A percentile compares a stretch with the other conserved stretches of the same genome.
Evolutionary conservation across 768 basidiomycete species (phyloP).

Genomic region (Strobilomyces confusus): DNA sequence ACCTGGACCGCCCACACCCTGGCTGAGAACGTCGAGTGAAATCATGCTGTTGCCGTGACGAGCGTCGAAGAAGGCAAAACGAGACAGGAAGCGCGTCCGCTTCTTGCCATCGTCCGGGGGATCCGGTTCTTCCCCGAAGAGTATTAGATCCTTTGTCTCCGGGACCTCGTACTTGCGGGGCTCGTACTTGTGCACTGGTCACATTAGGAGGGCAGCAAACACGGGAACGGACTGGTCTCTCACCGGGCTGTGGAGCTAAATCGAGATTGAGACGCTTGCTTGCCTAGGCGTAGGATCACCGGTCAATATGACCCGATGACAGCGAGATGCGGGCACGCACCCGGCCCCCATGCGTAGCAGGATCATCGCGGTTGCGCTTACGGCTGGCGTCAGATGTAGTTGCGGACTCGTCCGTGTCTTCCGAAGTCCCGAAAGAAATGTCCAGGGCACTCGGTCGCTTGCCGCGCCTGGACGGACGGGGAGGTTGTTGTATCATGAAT

Average conservation of each 20-base stretch:
- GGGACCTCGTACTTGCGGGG: slow-evolving; percentile 28
- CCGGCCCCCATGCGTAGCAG: slow-evolving; percentile 2
- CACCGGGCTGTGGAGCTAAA: slow-evolving; percentile 12
- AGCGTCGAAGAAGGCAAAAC: slow-evolving; percentile 62
- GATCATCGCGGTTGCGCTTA: slow-evolving; percentile 22
- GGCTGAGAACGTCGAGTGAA: slow-evolving; percentile 44
- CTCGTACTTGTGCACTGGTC: slow-evolving; percentile 40
- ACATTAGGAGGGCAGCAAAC: background rate
- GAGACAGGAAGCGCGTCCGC: slow-evolving; percentile 53
- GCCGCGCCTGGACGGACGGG: slow-evolving; percentile 19
- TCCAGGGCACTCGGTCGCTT: slow-evolving; percentile 52
- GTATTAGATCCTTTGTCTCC: slow-evolving; percentile 35
- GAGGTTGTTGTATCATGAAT: background rate
- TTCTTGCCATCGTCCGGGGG: slow-evolving; percentile 38
- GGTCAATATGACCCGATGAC: background rate
- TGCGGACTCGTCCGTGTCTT: slow-evolving; percentile 28
- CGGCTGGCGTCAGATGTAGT: slow-evolving; percentile 26
- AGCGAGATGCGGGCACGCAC: slow-evolving; percentile 10
- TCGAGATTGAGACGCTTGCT: slow-evolving; percentile 30
- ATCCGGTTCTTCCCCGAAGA: slow-evolving; percentile 41
- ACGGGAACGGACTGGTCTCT: background rate
- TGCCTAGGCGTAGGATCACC: background rate
- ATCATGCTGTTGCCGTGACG: slow-evolving; percentile 42
- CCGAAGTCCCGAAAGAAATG: slow-evolving; percentile 49
- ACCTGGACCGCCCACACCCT: slow-evolving; percentile 33